Evolutionary conservation across 495 filamentous ascomycete genomes (phyloP).

Genomic region (Astrocystis sublimbata): DNA sequence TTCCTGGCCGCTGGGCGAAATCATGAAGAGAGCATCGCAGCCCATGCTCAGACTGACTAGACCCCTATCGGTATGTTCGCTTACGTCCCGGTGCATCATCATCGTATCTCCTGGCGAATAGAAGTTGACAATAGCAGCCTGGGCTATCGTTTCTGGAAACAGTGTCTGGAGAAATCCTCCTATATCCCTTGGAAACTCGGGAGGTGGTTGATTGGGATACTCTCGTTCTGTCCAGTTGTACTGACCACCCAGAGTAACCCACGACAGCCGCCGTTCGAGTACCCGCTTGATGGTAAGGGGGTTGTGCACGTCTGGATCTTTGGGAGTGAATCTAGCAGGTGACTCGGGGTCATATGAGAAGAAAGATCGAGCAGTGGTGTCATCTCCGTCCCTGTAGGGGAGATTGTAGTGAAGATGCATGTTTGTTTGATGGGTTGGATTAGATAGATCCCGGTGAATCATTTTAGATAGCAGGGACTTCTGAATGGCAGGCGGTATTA

Average conservation of each 20-base stretch:
- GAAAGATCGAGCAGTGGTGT: conserved; percentile 39
- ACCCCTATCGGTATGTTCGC: conserved; percentile 71
- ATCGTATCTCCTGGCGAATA: conserved; percentile 87
- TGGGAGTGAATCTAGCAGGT: conserved; percentile 56
- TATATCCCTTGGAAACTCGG: conserved; percentile 73
- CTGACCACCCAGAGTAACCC: conserved; percentile 90
- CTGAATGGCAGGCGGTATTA: conserved; percentile 71
- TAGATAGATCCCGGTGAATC: conserved; percentile 77
- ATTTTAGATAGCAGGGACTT: conserved; percentile 64
- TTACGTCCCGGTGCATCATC: conserved; percentile 86
- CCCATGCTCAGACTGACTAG: conserved; percentile 85
- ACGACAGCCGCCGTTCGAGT: conserved; percentile 77
- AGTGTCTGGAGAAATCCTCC: conserved; percentile 60
- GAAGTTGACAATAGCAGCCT: conserved; percentile 90
- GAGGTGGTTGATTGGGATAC: conserved; percentile 69
- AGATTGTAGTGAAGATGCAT: conserved; percentile 80
- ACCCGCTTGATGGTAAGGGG: conserved; percentile 64
- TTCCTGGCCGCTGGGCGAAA: conserved; percentile 45
- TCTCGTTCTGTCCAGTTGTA: conserved; percentile 89
- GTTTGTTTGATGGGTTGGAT: conserved; percentile 77
- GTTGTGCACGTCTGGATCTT: conserved; percentile 67
- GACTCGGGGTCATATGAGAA: conserved; percentile 45
- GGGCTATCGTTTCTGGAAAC: conserved; percentile 70
- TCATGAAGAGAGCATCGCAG: conserved; percentile 83
- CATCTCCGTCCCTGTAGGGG: conserved; percentile 52